Evolutionary conservation across 805 yeast genomes (phyloP), one percentile per base, ranked within the genome.

Genomic region (Starmerella davenportii): DNA sequence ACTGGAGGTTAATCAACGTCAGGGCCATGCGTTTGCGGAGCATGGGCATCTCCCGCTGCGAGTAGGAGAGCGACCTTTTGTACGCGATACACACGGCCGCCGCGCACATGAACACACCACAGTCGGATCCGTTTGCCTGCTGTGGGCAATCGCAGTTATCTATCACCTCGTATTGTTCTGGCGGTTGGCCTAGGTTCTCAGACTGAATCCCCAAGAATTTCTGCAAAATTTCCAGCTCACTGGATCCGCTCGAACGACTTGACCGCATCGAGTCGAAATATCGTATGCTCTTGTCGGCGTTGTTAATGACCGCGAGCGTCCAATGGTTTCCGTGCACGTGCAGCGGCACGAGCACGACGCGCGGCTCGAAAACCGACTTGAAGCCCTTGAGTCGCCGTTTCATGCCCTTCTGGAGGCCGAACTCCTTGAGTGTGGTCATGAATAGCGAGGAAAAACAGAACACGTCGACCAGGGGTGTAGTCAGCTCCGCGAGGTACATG

Each of bases 101-200:
- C 39, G 84, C 71, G 56, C 95, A 78, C 2, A 92, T 70, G 52
- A 85, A 90, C 2, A 87, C 93, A 5, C 98, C 98, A 62, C 98
- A 90, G 57, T 90, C 98, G 48, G 55, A 80, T 0, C 95, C 95
- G 53, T 90, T 90, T 21, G 66, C 62, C 54, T 90, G 98, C 47
- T 76, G 80, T 1, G 98, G 96, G 32, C 85, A 66, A n/a, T 58
- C 53, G 2, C 55, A 44, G 2, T 54, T 34, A 29, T 50, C 49
- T 11, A 34, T 39, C 9, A 35, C 30, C 30, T 28, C 16, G 40
- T 48, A 51, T 16, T 59, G 61, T 27, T 53, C 43, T 5, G 64
- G 64, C 11, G 55, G 30, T 4, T 31, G 56, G 36, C 61, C 59
- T 30, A 67, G 58, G 36, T 76, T 66, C 37, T 67, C 65, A 4